Evolutionary conservation across 2,329 filamentous ascomycete species (phyloP).

Genomic region (Epichloe festucae): DNA sequence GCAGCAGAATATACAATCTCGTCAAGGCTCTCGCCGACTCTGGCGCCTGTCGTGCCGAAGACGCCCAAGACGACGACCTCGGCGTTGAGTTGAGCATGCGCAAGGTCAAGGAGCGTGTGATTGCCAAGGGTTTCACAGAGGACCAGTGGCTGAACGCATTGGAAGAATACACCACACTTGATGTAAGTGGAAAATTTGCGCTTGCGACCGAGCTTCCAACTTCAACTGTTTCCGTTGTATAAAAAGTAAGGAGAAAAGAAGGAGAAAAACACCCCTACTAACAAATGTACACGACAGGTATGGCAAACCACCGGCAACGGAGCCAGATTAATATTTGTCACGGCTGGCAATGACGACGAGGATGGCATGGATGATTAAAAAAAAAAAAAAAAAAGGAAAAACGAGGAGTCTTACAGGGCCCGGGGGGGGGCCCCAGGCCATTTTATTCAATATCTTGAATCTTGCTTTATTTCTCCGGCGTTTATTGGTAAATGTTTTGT

Average conservation of each 20-base stretch:
- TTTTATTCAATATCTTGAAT: slow-evolving; percentile 7
- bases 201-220: neutral
- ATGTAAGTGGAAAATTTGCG: slow-evolving; percentile 50
- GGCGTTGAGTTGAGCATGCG: slow-evolving; percentile 68
- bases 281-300: slow-evolving; percentile 36
- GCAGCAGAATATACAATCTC: slow-evolving; percentile 87
- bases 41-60: slow-evolving; percentile 70
- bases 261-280: slow-evolving; percentile 16
- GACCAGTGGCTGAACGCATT: slow-evolving; percentile 81
- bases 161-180: slow-evolving; percentile 75
- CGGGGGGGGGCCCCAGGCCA: too few species aligned
- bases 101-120: slow-evolving; percentile 78
- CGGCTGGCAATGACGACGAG: slow-evolving; percentile 37
- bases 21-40: slow-evolving; percentile 79
- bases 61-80: slow-evolving; percentile 39
- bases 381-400: slow-evolving; percentile 2
- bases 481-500: too few species aligned
- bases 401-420: neutral
- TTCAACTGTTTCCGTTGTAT: too few species aligned
- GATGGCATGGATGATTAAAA: slow-evolving; percentile 33
- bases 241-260: too few species aligned
- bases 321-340: slow-evolving; percentile 59
- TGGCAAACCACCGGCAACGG: slow-evolving; percentile 68
- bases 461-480: neutral
- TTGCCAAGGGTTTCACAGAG: slow-evolving; percentile 93